Conservation (phyloP, 805 yeast genomes). For the Jamesozyma hellenica region DNA sequence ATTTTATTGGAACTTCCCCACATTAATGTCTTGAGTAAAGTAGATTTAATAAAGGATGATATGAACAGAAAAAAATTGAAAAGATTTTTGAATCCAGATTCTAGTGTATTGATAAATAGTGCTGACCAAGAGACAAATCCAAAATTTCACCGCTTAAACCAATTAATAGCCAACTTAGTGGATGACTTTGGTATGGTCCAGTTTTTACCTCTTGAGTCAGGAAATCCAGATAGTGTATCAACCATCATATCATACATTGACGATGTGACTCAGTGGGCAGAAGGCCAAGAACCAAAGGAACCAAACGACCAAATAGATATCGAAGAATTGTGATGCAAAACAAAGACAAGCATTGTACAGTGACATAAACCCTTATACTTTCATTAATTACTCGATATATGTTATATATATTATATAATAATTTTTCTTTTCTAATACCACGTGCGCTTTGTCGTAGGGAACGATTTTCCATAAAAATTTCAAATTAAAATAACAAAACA, state of each 20-base stretch:
- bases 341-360: too few relatives aligned
- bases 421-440: too few relatives aligned
- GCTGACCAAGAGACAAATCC: constrained; percentile 39
- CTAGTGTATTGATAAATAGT: constrained; percentile 51
- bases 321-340: constrained; percentile 36
- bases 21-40: constrained; percentile 76
- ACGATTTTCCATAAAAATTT: too few relatives aligned
- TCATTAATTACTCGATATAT: too few relatives aligned
- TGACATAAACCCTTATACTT: too few relatives aligned
- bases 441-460: too few relatives aligned
- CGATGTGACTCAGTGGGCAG: constrained; percentile 97
- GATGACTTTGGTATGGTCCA: constrained; percentile 99
- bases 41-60: constrained; percentile 76
- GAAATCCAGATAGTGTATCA: constrained; percentile 62
- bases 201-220: constrained; percentile 79
- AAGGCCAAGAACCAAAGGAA: constrained; percentile 92
- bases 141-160: constrained; percentile 61
- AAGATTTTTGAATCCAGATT: constrained; percentile 85
- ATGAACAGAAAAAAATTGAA: constrained; percentile 68
- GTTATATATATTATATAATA: too few relatives aligned
- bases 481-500: too few relatives aligned
- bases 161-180: constrained; percentile 76
- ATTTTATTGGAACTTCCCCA: constrained; percentile 90
- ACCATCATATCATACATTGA: constrained; percentile 86
- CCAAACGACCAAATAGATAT: constrained; percentile 67